Evolutionary conservation across 139 green algal genomes (phyloP).

Genomic region (Chlamydomonas eustigma): DNA sequence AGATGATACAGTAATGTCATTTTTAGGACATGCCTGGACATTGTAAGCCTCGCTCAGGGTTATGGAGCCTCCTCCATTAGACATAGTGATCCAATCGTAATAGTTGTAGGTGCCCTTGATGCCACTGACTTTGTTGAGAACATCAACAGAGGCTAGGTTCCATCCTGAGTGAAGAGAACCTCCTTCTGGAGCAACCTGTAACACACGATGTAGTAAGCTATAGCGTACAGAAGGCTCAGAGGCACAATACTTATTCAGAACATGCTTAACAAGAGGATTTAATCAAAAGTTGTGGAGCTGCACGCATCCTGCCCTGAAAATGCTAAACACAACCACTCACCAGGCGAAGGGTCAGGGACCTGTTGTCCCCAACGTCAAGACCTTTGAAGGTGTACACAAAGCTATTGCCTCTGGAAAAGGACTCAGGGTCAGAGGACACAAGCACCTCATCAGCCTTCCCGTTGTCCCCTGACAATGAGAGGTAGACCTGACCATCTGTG

Average conservation of each 20-base stretch:
- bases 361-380: background rate
- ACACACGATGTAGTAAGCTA: no score
- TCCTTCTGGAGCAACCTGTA: no score
- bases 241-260: no score
- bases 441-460: background rate
- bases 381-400: background rate
- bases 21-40: background rate
- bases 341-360: background rate
- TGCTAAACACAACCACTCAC: no score
- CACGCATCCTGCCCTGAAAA: background rate
- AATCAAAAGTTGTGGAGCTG: background rate
- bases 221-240: no score
- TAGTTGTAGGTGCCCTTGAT: constrained; percentile 15
- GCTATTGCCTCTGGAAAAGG: background rate
- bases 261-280: no score
- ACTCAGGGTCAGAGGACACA: background rate
- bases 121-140: constrained; percentile 3
- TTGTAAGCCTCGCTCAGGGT: constrained; percentile 3
- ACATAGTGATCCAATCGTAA: background rate
- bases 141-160: constrained; percentile 4
- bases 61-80: background rate
- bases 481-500: constrained; percentile 17
- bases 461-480: constrained; percentile 10
- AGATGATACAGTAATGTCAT: no score
- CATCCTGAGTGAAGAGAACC: constrained; percentile 7